A percentile compares a stretch with the other conserved stretches of the same genome.
Evolutionary conservation across 2,329 filamentous ascomycete species (phyloP).

Genomic region (Chrysoporthe austroafricana): DNA sequence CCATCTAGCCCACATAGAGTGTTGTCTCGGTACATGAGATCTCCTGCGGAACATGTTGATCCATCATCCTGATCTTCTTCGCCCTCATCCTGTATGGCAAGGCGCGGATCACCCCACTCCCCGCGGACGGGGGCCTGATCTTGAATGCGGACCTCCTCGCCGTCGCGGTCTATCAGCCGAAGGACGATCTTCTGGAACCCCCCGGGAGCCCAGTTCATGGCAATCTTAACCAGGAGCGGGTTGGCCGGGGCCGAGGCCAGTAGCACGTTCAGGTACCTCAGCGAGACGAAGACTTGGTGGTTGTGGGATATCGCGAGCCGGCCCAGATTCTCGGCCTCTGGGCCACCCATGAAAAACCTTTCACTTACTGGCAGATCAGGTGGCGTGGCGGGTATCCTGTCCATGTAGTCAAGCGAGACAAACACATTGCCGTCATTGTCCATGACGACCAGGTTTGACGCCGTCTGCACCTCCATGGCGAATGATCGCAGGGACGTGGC

Average conservation of each 20-base stretch:
- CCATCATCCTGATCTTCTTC: not conserved
- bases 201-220: not conserved
- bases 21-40: not conserved
- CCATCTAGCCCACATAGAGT: not conserved
- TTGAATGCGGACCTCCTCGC: not conserved
- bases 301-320: not conserved
- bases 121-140: not conserved
- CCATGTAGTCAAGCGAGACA: constrained; percentile 1
- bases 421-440: not conserved
- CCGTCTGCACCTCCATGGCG: not conserved
- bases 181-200: not conserved
- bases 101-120: not conserved
- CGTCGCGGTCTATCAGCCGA: not conserved
- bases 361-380: not conserved
- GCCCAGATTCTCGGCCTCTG: no score
- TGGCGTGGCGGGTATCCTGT: not conserved
- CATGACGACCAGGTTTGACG: constrained; percentile 3
- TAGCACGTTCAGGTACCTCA: not conserved
- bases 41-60: no score
- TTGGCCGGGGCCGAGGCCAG: not conserved
- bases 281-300: not conserved
- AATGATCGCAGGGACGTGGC: not conserved
- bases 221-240: not conserved
- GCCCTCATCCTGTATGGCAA: not conserved
- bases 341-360: not conserved